A percentile compares a stretch with the other conserved stretches of the same genome.
These are phyloP conservation scores for Salvia hispanica DNA, from an alignment of 257 asterid genomes.

Conservation along the genomic window DNA sequence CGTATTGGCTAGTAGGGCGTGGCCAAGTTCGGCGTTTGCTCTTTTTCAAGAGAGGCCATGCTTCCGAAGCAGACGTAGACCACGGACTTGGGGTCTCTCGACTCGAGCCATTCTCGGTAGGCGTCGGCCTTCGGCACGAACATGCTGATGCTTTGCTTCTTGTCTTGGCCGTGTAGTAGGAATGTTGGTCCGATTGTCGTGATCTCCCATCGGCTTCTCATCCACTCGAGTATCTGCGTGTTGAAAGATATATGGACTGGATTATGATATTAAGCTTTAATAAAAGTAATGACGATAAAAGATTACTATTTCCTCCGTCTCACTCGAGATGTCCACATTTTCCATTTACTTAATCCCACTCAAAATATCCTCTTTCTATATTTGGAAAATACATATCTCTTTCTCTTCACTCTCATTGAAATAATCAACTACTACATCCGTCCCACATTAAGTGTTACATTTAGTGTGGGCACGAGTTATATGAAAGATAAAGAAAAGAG, in stretches of 20 bases:
- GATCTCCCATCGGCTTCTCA: conserved; percentile 28
- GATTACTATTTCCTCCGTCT: too few species aligned
- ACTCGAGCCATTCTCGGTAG: conserved; percentile 40
- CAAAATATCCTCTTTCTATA: too few species aligned
- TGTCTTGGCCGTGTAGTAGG: neutral
- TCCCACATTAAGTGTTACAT: too few species aligned
- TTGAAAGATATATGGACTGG: neutral
- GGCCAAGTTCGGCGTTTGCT: conserved; percentile 50
- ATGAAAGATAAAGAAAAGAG: too few species aligned
- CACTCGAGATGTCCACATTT: too few species aligned
- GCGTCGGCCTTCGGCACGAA: conserved; percentile 32
- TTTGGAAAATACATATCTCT: too few species aligned
- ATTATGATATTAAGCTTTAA: too few species aligned
- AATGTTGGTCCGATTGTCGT: conserved; percentile 38
- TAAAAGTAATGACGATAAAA: too few species aligned
- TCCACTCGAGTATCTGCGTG: conserved; percentile 36
- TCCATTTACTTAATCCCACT: too few species aligned
- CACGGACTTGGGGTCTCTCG: conserved; percentile 14
- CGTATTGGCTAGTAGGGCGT: conserved; percentile 11
- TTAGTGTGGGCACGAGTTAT: too few species aligned
- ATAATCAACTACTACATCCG: too few species aligned
- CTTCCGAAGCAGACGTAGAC: conserved; percentile 45
- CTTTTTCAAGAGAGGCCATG: conserved; percentile 22
- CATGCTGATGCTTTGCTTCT: conserved; percentile 31
- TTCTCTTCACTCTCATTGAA: too few species aligned